Evolutionary conservation across 202 grass and related monocot genomes (phyloP), one percentile per base, ranked within the genome.

Genomic region (Panicum virgatum): DNA sequence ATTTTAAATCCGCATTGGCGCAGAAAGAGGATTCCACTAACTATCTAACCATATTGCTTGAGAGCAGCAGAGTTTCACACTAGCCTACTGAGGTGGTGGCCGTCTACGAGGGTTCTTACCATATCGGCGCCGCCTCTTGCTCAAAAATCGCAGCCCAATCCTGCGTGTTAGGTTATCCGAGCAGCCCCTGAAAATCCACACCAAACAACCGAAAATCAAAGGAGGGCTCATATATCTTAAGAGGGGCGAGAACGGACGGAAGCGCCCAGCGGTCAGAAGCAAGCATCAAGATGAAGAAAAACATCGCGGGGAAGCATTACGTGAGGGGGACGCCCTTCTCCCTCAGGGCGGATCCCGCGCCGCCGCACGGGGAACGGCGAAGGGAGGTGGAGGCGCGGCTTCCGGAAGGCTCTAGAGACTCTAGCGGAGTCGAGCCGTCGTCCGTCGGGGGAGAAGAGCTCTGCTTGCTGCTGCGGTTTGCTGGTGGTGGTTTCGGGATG

Each of bases 71-170:
- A 59, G 39, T 3, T 12, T 47, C 18, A 50, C 26, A 27, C 73
- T 29, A 32, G 40, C 4, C 26, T 29, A 30, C 5, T 30, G 40
- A 62, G 18, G 6, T 3, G 57, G 74, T 11, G 42, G 0, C 16
- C 36, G 27, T 34, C 51, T 38, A 16, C 10, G 58, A 53, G 69
- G 26, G 59, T 19, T 75, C 58, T 53, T 75, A 83, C 80, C 80
- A 83, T 83, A 42, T 75, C 7, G 12, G 69, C 22, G 9, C n/a
- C 14, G 22, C 45, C 20, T 39, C 26, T 29, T 54, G 59, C 10
- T 65, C 15, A 30, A 16, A 51, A 25, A 38, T 64, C 44, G 34
- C 56, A 13, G 19, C 27, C 72, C n/a, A 18, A 5, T 50, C 51
- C 57, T 30, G 22, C 5, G 1, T 11, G 47, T 27, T 11, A 9